Evolutionary conservation across 2,329 filamentous ascomycete species (phyloP), one percentile per base, ranked within the genome.

Genomic region (Fusarium concolor): DNA sequence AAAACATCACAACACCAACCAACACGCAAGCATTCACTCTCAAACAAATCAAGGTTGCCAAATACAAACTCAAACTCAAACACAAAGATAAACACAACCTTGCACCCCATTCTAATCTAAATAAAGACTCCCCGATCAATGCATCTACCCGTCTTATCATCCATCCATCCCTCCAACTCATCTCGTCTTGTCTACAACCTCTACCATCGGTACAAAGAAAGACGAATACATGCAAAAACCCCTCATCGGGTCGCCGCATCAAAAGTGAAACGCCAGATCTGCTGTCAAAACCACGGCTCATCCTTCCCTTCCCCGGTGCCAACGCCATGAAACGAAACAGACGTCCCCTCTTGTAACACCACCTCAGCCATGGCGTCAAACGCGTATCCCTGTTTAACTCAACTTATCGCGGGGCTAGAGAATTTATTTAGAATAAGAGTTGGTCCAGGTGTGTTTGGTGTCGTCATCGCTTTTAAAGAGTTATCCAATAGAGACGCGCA

Each of bases 211-310:
- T 24, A 24, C 22, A 24, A 24, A 4, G 22, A 38, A 10, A 38
- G 14, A 39, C 37, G 11, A 31, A 5, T 26, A 35, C 17, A 33
- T 2, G 14, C 7, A 18, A 41, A 24, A 63, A 47, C 24, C 18
- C 49, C 37, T 37, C 38, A 62, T 20, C 62, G 62, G 60, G 35
- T 60, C 45, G 45, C 43, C 26, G 60, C 62, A 65, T 51, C 4
- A 12, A 18, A 10, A 10, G 61, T 65, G 49, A 54, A 61, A 61
- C 62, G 46, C 49, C 44, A 65, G 61, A 65, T 65, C 55, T 65
- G 62, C 62, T 65, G 62, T 65, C 62, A 65, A 51, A 65, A 55
- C 61, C 55, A 65, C 62, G 61, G 62, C 62, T 65, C 61, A 56
- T 55, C 62, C 22, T 65, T 61, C 62, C 62, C 39, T 45, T 43